Conservation (phyloP, 1,284 basidiomycete species). For the Ustilago loliicola region DNA sequence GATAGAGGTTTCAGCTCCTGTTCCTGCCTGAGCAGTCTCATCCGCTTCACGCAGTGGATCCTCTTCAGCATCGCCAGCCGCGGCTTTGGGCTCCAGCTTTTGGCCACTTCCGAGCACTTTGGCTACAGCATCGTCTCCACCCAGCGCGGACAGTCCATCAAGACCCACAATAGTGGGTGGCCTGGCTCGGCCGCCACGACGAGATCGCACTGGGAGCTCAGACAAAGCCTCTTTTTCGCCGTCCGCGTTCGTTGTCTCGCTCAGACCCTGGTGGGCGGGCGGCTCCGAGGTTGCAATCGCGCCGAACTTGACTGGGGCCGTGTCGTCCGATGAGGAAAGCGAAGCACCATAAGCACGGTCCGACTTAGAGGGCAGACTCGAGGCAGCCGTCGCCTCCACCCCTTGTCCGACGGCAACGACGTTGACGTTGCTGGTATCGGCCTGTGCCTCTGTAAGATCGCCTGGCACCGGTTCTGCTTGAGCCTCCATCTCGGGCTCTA, state of each 20-base stretch:
- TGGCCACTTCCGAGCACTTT: slow-evolving; percentile 32
- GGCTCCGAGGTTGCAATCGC: background rate
- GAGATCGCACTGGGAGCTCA: slow-evolving; percentile 37
- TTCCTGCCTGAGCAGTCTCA: background rate
- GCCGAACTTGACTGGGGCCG: background rate
- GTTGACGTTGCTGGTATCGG: background rate
- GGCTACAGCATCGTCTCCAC: slow-evolving; percentile 23
- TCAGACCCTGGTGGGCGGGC: background rate
- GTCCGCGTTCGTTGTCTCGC: slow-evolving; percentile 3
- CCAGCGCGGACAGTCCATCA: slow-evolving; percentile 33
- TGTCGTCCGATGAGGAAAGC: slow-evolving; percentile 13
- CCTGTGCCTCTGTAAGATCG: background rate
- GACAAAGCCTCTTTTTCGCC: slow-evolving; percentile 19
- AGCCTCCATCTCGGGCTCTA: slow-evolving; percentile 9
- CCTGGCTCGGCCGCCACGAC: slow-evolving; percentile 32
- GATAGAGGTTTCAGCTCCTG: background rate
- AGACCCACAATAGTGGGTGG: slow-evolving; percentile 47
- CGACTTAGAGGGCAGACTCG: background rate
- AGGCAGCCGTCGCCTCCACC: background rate
- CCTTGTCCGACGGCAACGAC: background rate
- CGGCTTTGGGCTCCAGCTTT: background rate
- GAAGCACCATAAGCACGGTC: slow-evolving; percentile 5
- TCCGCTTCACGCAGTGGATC: background rate
- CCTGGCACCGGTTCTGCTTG: background rate
- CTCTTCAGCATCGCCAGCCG: background rate